Evolutionary conservation across 139 green algal species (phyloP).

Genomic region (Ostreobium quekettii): DNA sequence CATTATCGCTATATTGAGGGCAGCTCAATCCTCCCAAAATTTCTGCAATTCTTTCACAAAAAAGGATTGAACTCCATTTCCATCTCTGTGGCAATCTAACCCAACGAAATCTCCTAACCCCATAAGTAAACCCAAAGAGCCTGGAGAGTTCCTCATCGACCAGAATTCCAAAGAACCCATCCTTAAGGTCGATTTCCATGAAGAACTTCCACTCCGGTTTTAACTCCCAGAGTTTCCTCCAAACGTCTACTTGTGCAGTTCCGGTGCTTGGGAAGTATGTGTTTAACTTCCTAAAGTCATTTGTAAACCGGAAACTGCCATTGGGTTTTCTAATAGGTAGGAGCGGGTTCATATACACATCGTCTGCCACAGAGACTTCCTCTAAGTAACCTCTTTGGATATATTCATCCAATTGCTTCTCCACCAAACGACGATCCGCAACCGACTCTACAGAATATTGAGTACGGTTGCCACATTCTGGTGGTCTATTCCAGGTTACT

Average conservation of each 20-base stretch:
- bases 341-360: background rate
- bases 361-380: background rate
- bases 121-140: slow-evolving; percentile 1
- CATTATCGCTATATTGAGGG: slow-evolving; percentile 11
- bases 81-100: background rate
- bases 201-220: background rate
- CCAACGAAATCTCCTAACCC: background rate
- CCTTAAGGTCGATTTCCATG: background rate
- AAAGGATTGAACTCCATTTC: background rate
- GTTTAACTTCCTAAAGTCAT: slow-evolving; percentile 6
- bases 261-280: background rate
- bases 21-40: background rate
- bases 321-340: background rate
- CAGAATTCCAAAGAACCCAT: background rate
- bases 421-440: background rate
- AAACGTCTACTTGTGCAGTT: background rate
- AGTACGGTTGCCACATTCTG: background rate
- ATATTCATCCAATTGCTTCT: background rate
- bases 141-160: background rate
- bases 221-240: background rate
- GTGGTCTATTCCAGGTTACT: background rate
- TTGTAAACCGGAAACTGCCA: background rate
- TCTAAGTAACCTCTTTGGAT: slow-evolving; percentile 2
- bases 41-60: background rate
- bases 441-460: background rate